Base-by-base conservation (phyloP, 768 basidiomycete species). In the Boletellus sp. region DNA sequence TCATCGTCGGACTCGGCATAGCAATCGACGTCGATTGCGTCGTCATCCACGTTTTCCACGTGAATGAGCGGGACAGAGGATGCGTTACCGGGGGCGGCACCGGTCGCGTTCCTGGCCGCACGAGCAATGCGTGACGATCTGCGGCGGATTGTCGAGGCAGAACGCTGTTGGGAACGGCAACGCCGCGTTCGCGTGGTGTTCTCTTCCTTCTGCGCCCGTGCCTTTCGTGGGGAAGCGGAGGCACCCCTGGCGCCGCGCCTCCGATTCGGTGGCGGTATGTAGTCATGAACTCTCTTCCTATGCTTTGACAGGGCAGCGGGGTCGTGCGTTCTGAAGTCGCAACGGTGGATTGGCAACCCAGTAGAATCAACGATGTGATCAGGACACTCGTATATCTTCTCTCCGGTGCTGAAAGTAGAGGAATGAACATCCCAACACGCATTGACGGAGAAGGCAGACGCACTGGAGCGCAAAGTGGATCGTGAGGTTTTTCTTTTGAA, bases 271-370 rank as follows among this genome's bases (percentile, higher is more conserved):
- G 42, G 47, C 8, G 67, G 60, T 13, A 56, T 17, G 33, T 67
- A 52, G 1, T 49, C 58, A 16, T 69, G 67, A 16, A 19, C 17
- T 13, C 39, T 45, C 38, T 61, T 57, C 7, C 67, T 54, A 42
- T 69, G 63, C 39, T 48, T 64, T 6, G 65, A 52, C 7, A 69
- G 39, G 28, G 61, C 50, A 0, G 65, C 63, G 11, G 67, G 62
- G 36, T 67, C 63, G 4, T 50, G 17, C 2, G 67, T 68, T 31
- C 35, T 52, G 42, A 55, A 69, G 12, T 51, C 37, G 37, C 66
- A 67, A 0, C 19, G 50, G 15, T 12, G 4, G 20, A 33, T 13
- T 6, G 49, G 11, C 0, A 36, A 23, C 3, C 44, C 24, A 3
- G 36, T 16, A 31, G 17, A 22, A 1, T 13, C 9, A 5, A 15